A percentile compares a stretch with the other conserved stretches of the same genome.
Evolutionary conservation across 2,329 filamentous ascomycete species (phyloP).

Genomic region (Clonostachys sp.): DNA sequence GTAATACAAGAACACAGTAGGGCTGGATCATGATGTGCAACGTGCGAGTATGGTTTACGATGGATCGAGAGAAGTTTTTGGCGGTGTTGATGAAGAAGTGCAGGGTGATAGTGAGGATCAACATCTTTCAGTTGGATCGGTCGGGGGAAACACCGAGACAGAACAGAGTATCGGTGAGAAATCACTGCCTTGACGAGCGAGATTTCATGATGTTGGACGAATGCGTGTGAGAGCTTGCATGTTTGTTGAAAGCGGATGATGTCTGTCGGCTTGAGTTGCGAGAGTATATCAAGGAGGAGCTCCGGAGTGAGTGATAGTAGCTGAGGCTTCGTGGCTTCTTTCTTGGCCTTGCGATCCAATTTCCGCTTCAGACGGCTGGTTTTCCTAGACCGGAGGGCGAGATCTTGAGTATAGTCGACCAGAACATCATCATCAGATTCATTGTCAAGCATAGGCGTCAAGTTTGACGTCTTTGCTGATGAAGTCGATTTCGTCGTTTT

Average conservation of each 20-base stretch:
- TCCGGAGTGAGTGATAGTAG: neutral
- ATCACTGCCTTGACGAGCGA: neutral
- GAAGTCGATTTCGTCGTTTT: no score
- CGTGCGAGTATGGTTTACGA: neutral
- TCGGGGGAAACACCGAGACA: neutral
- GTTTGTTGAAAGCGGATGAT: neutral
- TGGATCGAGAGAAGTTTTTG: neutral
- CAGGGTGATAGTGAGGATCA: neutral
- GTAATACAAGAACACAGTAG: neutral
- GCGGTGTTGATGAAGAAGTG: neutral
- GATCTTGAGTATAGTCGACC: neutral
- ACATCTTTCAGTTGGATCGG: neutral
- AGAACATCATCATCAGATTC: neutral
- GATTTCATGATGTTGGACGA: neutral
- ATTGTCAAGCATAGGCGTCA: no score
- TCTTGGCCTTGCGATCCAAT: neutral
- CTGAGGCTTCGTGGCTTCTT: neutral
- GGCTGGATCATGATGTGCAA: conserved; percentile 1
- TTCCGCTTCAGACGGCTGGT: neutral
- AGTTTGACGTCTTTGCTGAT: no score
- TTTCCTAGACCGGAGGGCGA: neutral
- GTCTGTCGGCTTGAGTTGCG: neutral
- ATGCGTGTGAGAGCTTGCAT: neutral
- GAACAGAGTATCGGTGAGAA: neutral
- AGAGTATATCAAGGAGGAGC: neutral